Percentiles rank a stretch among this genome's conserved stretches.
Evolutionary conservation across 345 rosid species (phyloP).

Genomic region (Jatropha curcas): DNA sequence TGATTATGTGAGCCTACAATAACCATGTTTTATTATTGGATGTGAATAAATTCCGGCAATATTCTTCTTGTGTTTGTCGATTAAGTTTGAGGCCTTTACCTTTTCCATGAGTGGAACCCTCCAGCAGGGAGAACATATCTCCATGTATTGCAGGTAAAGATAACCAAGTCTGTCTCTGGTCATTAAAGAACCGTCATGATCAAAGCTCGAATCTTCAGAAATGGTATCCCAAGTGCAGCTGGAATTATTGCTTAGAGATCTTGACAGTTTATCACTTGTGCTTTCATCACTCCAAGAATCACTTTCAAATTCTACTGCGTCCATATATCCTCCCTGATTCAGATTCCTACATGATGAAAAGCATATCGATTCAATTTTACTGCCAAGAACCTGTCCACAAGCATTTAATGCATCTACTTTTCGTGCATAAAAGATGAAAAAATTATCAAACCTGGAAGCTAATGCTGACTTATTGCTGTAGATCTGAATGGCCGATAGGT

Average conservation of each 20-base stretch:
- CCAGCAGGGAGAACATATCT: constrained; percentile 55
- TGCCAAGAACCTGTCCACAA: neutral
- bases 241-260: constrained; percentile 62
- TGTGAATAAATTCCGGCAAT: no score
- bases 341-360: constrained; percentile 32
- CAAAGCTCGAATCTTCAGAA: constrained; percentile 58
- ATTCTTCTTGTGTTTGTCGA: no score
- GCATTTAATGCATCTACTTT: neutral
- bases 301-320: constrained; percentile 44
- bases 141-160: constrained; percentile 59
- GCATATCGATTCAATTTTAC: neutral
- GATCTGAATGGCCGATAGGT: constrained; percentile 70
- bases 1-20: no score
- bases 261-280: constrained; percentile 52
- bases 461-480: constrained; percentile 45
- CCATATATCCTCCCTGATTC: constrained; percentile 29
- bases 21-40: no score
- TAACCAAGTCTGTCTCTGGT: constrained; percentile 48
- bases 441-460: constrained; percentile 44
- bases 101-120: constrained; percentile 61
- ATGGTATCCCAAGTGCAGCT: constrained; percentile 60
- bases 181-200: constrained; percentile 38
- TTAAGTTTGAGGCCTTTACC: no score
- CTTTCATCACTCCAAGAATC: constrained; percentile 72
- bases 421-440: neutral